Base-by-base conservation (phyloP, 306 rosid species). In the Castanea sativa region DNA sequence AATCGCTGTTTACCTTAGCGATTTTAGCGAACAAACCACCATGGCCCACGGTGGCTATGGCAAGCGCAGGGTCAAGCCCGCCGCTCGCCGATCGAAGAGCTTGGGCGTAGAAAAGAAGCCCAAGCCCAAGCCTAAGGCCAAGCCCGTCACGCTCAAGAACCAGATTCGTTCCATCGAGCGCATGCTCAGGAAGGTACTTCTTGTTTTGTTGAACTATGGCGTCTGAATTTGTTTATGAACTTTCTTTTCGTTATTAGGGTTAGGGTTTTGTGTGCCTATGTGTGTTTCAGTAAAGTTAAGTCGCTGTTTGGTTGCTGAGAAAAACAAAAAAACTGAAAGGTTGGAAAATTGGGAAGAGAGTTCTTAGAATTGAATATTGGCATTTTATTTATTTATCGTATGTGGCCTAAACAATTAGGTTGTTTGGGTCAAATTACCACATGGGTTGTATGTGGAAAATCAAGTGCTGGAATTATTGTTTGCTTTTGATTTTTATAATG, bases 81-180 rank as follows among this genome's bases (percentile, higher is more conserved):
- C 97, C 0, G 90, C 81, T 18, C 97, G 97, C 43, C 92, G 97
- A 69, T 91, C 98, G 27, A 91, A 91, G 81, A 82, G 87, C 16
- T 71, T 88, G 67, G 90, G 89, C 25, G 79, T 81, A 30, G 83
- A 87, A 71, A 95, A 95, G 88, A 91, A 89, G 84, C 87, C 92
- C 72, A 91, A 89, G 82, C 88, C 92, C 75, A 95, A 93, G 83
- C 90, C 92, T 71, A 91, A 89, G 82, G 89, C 92, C 71, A 95
- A 93, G 81, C 79, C 96, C 30, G 94, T 88, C 52, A 90, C 98
- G 35, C 98, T 95, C 80, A 95, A 95, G 86, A 93, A 95, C 84
- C 97, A 91, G 91, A 91, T 95, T 84, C 94, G 99, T 61, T 95
- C 99, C 71, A 71, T 84, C 5, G 98, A 93, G 85, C 99, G 99